Evolutionary conservation across 2,329 filamentous ascomycete species (phyloP), one percentile per base, ranked within the genome.

Genomic region (Alternaria triticina): DNA sequence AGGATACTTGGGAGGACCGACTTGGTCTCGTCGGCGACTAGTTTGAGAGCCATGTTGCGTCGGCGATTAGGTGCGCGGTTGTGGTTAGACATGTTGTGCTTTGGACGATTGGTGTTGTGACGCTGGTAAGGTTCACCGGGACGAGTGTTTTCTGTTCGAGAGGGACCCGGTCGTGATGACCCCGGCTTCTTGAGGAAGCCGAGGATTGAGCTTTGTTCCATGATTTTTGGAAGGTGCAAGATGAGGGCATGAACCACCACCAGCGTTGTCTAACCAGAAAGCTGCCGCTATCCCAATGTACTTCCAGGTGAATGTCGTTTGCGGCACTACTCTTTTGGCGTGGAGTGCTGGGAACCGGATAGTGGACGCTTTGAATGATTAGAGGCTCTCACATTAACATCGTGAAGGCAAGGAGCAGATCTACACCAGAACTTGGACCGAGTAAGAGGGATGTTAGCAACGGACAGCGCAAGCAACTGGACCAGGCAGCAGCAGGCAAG

Each of bases 21-120:
- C 27, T 70, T 70, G 13, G 76, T 78, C 49, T 77, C 73, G 33
- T 67, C 63, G 23, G 74, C 74, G 12, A 74, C 40, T 20, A 60
- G 56, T 36, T 71, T 71, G 27, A 77, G 72, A 50, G 68, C 57
- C 57, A 64, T 65, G 22, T 74, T 74, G 59, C 71, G 68, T 23
- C 68, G 67, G 9, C 64, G 59, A 22, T 70, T 66, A 17, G 68
- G 69, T 22, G 62, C 68, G 27, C 67, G 70, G 15, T 67, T 22
- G 25, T n/a, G 46, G 15, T 36, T 45, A 17, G 59, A 36, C 13
- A 55, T 13, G 22, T 54, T 50, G 30, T 33, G 27, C 33, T 58
- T 23, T n/a, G 52, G 43, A 46, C 12, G 20, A 13, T 50, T 61
- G 11, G 65, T 57, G 11, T 58, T 66, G 8, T 58, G 61, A 20